A percentile compares a stretch with the other conserved stretches of the same genome.
Evolutionary conservation across 164 flowering plant genomes (phyloP).

Genomic region (Macadamia integrifolia): DNA sequence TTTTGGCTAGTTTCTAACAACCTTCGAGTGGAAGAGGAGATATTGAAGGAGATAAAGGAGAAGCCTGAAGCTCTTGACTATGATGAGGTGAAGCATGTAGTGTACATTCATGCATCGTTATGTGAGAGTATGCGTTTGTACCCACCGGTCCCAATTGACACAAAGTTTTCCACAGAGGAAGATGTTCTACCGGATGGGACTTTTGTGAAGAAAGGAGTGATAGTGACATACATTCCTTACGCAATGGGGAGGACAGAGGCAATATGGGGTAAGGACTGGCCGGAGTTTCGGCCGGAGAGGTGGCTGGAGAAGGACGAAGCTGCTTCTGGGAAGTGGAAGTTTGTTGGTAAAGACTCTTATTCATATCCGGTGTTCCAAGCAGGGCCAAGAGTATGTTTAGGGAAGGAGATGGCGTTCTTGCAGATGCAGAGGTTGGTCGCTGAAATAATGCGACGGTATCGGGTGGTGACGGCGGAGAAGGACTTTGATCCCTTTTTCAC

Average conservation of each 20-base stretch:
- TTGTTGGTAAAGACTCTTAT: constrained; percentile 25
- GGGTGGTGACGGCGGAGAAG: constrained; percentile 17
- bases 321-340: constrained; percentile 19
- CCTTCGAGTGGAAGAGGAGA: constrained; percentile 17
- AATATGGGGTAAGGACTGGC: constrained; percentile 47
- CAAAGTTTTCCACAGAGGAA: constrained; percentile 31
- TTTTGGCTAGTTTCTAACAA: constrained; percentile 15
- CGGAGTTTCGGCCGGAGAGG: constrained; percentile 33
- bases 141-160: constrained; percentile 45
- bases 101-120: constrained; percentile 41
- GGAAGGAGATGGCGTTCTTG: constrained; percentile 11
- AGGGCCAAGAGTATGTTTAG: constrained; percentile 24
- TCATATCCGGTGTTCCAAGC: constrained; percentile 25
- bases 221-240: constrained; percentile 41
- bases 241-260: constrained; percentile 54
- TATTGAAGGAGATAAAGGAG: constrained; percentile 20
- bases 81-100: constrained; percentile 39
- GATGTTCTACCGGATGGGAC: constrained; percentile 62
- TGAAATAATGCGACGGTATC: constrained; percentile 15
- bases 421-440: constrained; percentile 21
- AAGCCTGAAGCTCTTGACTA: constrained; percentile 12
- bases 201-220: constrained; percentile 36
- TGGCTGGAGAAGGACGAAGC: constrained; percentile 25
- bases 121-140: constrained; percentile 53
- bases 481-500: constrained; percentile 14